Base-by-base conservation (phyloP, 1,284 basidiomycete species). In the Fomitiporia mediterranea region DNA sequence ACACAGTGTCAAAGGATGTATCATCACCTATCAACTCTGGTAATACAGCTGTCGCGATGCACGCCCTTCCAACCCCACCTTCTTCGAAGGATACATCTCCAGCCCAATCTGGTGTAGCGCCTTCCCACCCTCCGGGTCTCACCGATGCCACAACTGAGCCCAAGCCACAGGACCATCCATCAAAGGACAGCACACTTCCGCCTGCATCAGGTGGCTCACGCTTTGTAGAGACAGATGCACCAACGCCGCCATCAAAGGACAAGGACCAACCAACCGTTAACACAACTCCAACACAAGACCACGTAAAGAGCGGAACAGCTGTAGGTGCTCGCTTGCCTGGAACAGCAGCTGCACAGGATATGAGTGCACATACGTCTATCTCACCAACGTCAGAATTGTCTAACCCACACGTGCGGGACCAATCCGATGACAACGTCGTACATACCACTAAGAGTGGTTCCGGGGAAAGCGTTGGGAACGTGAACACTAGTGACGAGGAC, bases 171-270 rank as follows among this genome's bases (percentile, higher is more conserved):
- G 17, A 51, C 30, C 11, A 4, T 8, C 17, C 34, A n/a, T n/a
- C n/a, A n/a, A n/a, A n/a, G n/a, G 30, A 15, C 6, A 15, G 23
- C 28, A 32, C 9, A 5, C 6, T 50, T 13, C 48, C 30, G 3
- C 9, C 34, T 17, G 4, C 30, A 5, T 5, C 9, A 7, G 34
- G 34, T n/a, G 42, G 39, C 2, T 53, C 51, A 6, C 21, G 37
- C 21, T n/a, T 53, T 21, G 51, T 23, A 21, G 32, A 19, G n/a
- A 17, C 13, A 15, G 39, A n/a, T 48, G 39, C 15, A n/a, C 51
- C 51, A 9, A 30, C 28, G 13, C 51, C 51, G 5, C 51, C 51
- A 27, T 40, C 39, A 8, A 53, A 53, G 25, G 30, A 42, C 23
- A 40, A 53, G 15, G n/a, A 13, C 9, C 47, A 49, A 19, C 47